Base-by-base conservation (phyloP, 2,329 filamentous ascomycete genomes). In the Paracamarosporium sp. region DNA sequence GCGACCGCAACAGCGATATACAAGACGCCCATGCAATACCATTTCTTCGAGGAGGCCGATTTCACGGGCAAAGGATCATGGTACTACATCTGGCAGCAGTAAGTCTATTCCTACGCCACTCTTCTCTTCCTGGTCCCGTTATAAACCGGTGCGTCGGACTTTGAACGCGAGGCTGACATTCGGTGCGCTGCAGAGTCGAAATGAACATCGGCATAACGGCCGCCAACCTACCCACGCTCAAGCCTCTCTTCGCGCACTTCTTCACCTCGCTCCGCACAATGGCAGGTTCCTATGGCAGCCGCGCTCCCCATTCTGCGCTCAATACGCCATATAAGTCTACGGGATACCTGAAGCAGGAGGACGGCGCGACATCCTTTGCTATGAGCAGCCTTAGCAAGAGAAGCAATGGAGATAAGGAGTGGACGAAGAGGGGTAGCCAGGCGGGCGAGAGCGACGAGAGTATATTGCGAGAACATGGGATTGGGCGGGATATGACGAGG, bases 151-250 rank as follows among this genome's bases (percentile, higher is more conserved):
- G n/a, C n/a, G n/a, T n/a, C n/a, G n/a, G n/a, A n/a, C n/a, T n/a
- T n/a, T n/a, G n/a, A n/a, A n/a, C n/a, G n/a, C n/a, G n/a, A n/a
- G n/a, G n/a, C n/a, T n/a, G n/a, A n/a, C n/a, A n/a, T n/a, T n/a
- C n/a, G 46, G n/a, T 59, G 68, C 1, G 5, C 35, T 30, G 15
- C 30, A 67, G 64, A 38, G 66, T 73, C n/a, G 70, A 73, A 46
- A 65, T 73, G 62, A 63, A 72, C 56, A 59, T 72, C 9, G 69
- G 70, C n/a, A 71, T 73, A 48, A 67, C 67, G 31, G 70, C 69
- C 11, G 68, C 69, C 30, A 70, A 66, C 35, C 64, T 73, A 1
- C 70, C 70, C 9, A 69, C 70, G 2, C 63, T 72, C 27, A 72
- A 69, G 50, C 64, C 70, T 8, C 60, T 73, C 36, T 63, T 72